Percentiles rank a stretch among this genome's conserved stretches.
These are phyloP conservation scores for Chimonanthus salicifolius DNA, from an alignment of 164 flowering plant genomes.

Conservation along the genomic window DNA sequence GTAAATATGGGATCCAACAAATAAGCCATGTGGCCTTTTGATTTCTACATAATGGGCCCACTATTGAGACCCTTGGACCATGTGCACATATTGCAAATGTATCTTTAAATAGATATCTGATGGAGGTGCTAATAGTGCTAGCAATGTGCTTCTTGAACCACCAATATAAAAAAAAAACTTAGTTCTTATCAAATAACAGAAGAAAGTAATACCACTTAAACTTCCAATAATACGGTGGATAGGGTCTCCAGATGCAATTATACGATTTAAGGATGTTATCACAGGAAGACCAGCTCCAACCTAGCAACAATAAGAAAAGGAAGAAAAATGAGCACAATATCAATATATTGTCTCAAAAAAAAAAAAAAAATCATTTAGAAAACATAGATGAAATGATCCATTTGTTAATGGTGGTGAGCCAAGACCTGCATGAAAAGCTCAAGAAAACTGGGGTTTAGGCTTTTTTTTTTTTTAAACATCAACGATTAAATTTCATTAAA, in stretches of 20 bases:
- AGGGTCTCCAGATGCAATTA: conserved; percentile 74
- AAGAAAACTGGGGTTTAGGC: no score
- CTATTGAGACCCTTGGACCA: neutral
- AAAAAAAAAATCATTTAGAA: no score
- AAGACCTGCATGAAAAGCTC: no score
- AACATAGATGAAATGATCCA: no score
- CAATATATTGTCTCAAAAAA: no score
- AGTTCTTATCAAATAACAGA: neutral
- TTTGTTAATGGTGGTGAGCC: no score
- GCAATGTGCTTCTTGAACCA: neutral
- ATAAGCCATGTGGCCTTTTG: neutral
- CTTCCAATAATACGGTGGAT: conserved; percentile 67
- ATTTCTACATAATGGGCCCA: neutral
- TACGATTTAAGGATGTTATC: conserved; percentile 66
- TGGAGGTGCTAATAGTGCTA: neutral
- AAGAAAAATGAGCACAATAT: neutral
- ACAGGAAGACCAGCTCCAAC: conserved; percentile 99
- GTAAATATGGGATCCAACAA: neutral
- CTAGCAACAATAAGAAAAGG: conserved; percentile 24
- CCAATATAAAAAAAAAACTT: neutral
- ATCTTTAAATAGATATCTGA: neutral
- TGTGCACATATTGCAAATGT: neutral
- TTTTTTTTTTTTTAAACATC: no score
- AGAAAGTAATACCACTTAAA: conserved; percentile 62
- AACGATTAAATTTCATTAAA: no score